Evolutionary conservation across 2,329 filamentous ascomycete species (phyloP).

Genomic region (Dendryphion nanum): DNA sequence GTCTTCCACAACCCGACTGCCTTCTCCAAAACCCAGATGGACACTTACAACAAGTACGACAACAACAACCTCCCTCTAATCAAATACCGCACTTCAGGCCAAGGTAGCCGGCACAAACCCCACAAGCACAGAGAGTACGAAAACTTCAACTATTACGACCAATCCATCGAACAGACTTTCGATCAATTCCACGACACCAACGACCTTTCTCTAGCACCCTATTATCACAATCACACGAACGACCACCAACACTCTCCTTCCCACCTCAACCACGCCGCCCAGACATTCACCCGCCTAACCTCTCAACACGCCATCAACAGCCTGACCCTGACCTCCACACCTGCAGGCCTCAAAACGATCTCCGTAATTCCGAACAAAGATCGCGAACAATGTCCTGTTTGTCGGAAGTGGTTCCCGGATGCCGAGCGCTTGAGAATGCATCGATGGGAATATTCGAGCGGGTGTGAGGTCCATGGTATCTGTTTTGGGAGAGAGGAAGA

Average conservation of each 20-base stretch:
- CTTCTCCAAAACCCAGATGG: neutral
- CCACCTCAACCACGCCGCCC: neutral
- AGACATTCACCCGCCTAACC: neutral
- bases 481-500: conserved; percentile 17
- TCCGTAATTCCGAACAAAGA: conserved; percentile 18
- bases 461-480: conserved; percentile 16
- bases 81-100: conserved; percentile 6
- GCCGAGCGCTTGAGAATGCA: conserved; percentile 9
- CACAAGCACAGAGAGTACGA: neutral
- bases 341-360: conserved; percentile 10
- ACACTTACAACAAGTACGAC: conserved; percentile 7
- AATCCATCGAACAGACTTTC: neutral
- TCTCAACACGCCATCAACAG: neutral
- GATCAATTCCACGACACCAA: neutral
- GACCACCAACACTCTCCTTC: neutral
- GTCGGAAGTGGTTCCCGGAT: conserved; percentile 16
- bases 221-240: neutral
- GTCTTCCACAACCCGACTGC: conserved; percentile 6
- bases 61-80: neutral
- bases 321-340: neutral
- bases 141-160: neutral
- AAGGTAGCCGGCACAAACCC: conserved; percentile 3
- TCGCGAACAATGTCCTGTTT: conserved; percentile 18
- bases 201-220: neutral
- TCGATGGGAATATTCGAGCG: conserved; percentile 10